phyloP scores from a whole-genome alignment of 2,329 filamentous ascomycete species.

The Metarhizium humberi region DNA sequence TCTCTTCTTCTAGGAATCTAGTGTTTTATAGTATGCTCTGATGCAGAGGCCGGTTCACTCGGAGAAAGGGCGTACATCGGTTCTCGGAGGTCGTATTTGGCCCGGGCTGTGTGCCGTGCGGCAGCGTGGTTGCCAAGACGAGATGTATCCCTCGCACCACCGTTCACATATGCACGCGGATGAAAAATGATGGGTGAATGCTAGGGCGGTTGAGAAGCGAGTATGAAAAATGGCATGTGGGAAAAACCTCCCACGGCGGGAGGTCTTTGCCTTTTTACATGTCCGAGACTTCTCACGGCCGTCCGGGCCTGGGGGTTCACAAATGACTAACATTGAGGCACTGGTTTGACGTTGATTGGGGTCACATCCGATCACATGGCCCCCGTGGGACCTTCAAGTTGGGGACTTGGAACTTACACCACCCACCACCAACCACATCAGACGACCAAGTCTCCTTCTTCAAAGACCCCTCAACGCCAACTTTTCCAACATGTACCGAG shows the following conservation, averaged over 20 bases:
- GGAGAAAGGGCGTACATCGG: neutral
- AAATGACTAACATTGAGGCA: neutral
- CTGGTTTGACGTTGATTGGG: no score
- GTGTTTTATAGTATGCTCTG: no score
- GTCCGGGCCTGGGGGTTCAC: neutral
- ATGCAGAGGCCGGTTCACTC: neutral
- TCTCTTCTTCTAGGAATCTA: neutral
- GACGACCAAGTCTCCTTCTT: no score
- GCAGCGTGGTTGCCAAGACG: neutral
- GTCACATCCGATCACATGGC: no score
- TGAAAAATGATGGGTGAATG: neutral
- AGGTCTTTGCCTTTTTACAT: no score
- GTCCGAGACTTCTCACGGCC: neutral
- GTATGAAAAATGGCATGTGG: no score
- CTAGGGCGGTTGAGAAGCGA: no score
- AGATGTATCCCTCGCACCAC: no score
- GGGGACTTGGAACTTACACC: no score
- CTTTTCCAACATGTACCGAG: neutral
- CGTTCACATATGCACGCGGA: neutral
- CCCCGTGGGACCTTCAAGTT: no score
- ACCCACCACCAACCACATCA: no score
- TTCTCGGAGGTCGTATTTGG: neutral
- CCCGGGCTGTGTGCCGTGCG: neutral
- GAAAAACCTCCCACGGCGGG: no score
- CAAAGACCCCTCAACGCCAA: neutral